Evolutionary conservation across 2,329 filamentous ascomycete genomes (phyloP), one percentile per base, ranked within the genome.

Genomic region (Aspergillus vadensis): DNA sequence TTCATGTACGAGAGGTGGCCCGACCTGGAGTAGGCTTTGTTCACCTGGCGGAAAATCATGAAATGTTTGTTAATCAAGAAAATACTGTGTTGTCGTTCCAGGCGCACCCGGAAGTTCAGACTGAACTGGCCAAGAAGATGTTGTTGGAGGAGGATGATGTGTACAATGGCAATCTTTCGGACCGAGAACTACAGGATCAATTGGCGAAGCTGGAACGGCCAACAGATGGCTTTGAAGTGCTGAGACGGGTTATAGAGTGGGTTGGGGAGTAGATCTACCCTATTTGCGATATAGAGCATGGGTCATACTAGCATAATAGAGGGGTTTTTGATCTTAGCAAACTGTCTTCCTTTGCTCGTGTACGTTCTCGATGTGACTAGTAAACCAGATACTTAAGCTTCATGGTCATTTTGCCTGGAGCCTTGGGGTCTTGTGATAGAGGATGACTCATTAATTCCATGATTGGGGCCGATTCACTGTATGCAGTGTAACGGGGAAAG

Each of bases 51-150:
- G 73, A 72, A 7, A 71, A 70, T 5, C 75, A 77, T 63, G 76
- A 81, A 63, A 70, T 70, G 15, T 76, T 81, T 47, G 55, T 80
- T 7, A 78, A 74, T 53, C 68, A 75, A 55, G 70, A 67, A 57
- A 77, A 77, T 56, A 74, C 71, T 4, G 74, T 81, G 50, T 66
- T 81, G 41, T 79, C 78, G 0, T 78, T 81, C 47, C 80, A 82
- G 62, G 79, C 78, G 0, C 80, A 81, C 58, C 80, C 79, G 0
- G 79, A 81, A 64, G 77, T 81, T 65, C 76, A 49, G n/a, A 41
- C 21, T 36, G 69, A 69, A 38, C 74, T 79, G 17, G 78, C 79
- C 4, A 76, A 73, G 57, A 68, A 75, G 51, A 65, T 79, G 60
- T 65, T 81, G 50, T n/a, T 62, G n/a, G 62, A 62, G 15, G 62